Evolutionary conservation across 768 basidiomycete species (phyloP), one percentile per base, ranked within the genome.

Genomic region (Tulasnella sp.): DNA sequence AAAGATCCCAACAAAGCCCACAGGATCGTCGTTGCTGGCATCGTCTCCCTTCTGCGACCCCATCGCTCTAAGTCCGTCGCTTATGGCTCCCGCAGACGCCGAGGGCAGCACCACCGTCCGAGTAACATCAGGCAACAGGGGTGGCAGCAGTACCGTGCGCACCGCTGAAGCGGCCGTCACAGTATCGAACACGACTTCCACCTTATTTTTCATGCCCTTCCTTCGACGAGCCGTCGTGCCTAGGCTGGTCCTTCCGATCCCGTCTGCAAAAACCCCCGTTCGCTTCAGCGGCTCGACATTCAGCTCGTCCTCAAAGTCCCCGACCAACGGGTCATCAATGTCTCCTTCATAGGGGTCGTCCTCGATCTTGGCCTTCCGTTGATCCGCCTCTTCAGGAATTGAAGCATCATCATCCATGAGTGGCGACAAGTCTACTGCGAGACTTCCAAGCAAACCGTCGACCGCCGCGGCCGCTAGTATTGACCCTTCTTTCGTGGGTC

Each of bases 1-100:
- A 84, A 95, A 95, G 29, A 94, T 84, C 0, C 87, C 87, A 5
- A 82, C 81, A 80, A 87, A 87, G 1, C 85, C 86, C 11, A 87
- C 81, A 2, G 83, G 44, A 39, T 75, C 70, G 13, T 70, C 76
- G 69, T 75, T 78, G 42, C 39, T 39, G 32, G 55, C 71, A 40
- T 67, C 29, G 7, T 16, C 15, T 11, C 61, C 61, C 61, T 67
- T 26, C 32, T 26, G 23, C 26, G 61, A 67, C 26, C 61, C 61
- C 61, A 67, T 67, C 26, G 61, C 61, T 4, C 23, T 67, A 15
- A 67, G 32, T 16, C 61, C 29, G 61, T 67, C 61, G 61, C 61
- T 67, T 35, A 29, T 35, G 2, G 26, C 61, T 16, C 32, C 61
- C 15, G 26, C 61, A 67, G 29, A 29, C 15, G 61, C 61, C 61